Percentiles rank a stretch among this genome's conserved stretches.
Evolutionary conservation across 495 filamentous ascomycete species (phyloP).

Genomic region (Penicillium argentinense): DNA sequence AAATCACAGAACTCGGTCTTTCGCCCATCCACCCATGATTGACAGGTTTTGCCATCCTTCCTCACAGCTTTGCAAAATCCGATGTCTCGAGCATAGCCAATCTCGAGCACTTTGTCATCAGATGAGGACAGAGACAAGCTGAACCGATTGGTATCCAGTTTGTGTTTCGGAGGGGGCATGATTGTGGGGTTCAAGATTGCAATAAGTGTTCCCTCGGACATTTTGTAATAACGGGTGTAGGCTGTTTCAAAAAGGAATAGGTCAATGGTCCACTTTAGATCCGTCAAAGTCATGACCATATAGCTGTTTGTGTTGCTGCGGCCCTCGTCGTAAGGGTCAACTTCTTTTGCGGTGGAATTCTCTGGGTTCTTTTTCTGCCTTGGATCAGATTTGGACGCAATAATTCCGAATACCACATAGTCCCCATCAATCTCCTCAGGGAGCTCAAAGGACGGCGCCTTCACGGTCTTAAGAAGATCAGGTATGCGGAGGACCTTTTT

Average conservation of each 20-base stretch:
- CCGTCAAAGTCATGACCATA: constrained; percentile 86
- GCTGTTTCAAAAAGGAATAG: constrained; percentile 89
- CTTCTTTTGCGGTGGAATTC: constrained; percentile 41
- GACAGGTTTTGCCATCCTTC: constrained; percentile 80
- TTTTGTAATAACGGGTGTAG: constrained; percentile 88
- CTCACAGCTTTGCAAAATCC: constrained; percentile 83
- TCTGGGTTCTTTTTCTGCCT: constrained; percentile 59
- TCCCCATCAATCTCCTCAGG: constrained; percentile 87
- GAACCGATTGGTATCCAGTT: constrained; percentile 76
- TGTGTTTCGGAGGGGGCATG: constrained; percentile 75
- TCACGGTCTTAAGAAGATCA: constrained; percentile 76
- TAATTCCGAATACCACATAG: constrained; percentile 81
- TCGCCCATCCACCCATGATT: constrained; percentile 79
- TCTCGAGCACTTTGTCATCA: constrained; percentile 84
- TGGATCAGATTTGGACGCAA: constrained; percentile 84
- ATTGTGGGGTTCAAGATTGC: constrained; percentile 92
- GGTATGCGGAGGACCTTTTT: constrained; percentile 80
- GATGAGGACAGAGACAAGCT: constrained; percentile 78
- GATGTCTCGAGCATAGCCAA: constrained; percentile 82
- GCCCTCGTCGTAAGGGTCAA: constrained; percentile 52
- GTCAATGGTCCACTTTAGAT: constrained; percentile 88
- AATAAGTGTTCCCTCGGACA: constrained; percentile 80
- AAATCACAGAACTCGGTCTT: constrained; percentile 93
- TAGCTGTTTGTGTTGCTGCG: constrained; percentile 69
- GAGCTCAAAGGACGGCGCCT: constrained; percentile 78